Conservation (phyloP, 106 monocot species). For the Dendrobium nobile region DNA sequence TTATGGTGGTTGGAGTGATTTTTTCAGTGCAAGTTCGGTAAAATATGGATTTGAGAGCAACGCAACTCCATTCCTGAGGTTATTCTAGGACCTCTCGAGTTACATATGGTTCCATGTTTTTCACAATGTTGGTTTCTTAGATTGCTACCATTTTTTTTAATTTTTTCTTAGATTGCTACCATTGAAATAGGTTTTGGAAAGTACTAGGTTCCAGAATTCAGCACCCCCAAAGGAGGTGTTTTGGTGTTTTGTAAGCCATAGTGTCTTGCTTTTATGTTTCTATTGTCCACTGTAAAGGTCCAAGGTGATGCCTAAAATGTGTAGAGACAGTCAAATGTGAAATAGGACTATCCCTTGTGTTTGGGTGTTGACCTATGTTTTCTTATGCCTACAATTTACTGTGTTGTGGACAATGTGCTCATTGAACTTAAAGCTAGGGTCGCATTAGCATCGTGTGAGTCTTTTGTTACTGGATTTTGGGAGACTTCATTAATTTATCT, state of each 20-base stretch:
- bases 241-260: not conserved
- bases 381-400: not conserved
- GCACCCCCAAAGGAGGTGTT: not conserved
- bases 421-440: not conserved
- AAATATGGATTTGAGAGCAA: not conserved
- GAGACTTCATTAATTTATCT: not conserved
- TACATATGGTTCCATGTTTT: not conserved
- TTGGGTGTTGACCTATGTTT: not conserved
- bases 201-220: not conserved
- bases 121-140: not conserved
- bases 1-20: not conserved
- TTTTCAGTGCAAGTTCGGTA: not conserved
- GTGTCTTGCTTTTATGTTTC: not conserved
- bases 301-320: not conserved
- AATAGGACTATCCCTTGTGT: not conserved
- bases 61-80: not conserved
- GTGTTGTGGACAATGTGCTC: not conserved
- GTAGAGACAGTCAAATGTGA: not conserved
- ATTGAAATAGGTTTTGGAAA: not conserved
- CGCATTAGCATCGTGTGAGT: not conserved
- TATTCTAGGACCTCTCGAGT: not conserved
- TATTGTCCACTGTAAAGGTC: not conserved
- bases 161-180: not conserved
- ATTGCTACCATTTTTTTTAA: not conserved
- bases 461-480: not conserved